A percentile compares a stretch with the other conserved stretches of the same genome.
Conservation (phyloP, 495 filamentous ascomycete genomes). For the Schizothecium vesticola region DNA sequence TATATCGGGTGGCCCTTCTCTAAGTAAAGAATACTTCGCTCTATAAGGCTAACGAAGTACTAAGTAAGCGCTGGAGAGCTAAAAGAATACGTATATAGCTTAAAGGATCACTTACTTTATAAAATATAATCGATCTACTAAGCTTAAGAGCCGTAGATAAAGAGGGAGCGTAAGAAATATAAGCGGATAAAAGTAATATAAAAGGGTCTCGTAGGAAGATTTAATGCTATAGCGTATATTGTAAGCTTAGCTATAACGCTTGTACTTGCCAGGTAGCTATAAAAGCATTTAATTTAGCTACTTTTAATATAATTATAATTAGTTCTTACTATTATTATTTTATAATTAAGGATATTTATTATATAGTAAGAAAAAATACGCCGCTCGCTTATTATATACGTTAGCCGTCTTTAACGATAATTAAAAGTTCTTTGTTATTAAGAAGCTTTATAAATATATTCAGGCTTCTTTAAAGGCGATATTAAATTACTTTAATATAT, state of each 20-base stretch:
- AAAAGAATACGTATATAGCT: not conserved
- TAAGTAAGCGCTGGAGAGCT: not conserved
- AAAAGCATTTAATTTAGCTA: not conserved
- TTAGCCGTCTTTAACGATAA: too few species aligned
- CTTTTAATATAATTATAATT: not conserved
- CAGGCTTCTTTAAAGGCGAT: not conserved
- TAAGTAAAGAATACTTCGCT: not conserved
- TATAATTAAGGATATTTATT: not conserved
- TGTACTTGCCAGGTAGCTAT: not conserved
- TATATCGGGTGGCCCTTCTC: not conserved
- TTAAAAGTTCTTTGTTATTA: too few species aligned
- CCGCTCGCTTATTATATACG: too few species aligned
- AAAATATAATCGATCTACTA: not conserved
- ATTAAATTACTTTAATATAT: not conserved
- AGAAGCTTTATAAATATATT: conserved; percentile 1
- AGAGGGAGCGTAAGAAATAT: too few species aligned
- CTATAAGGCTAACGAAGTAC: not conserved
- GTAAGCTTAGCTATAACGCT: not conserved
- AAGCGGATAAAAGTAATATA: too few species aligned
- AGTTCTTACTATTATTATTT: not conserved
- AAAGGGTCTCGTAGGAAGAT: too few species aligned
- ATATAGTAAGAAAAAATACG: too few species aligned
- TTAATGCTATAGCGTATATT: not conserved
- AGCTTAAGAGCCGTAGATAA: too few species aligned
- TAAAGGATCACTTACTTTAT: not conserved